A percentile compares a stretch with the other conserved stretches of the same genome.
Conservation (phyloP, 495 filamentous ascomycete species). For the Aspergillus steynii region DNA sequence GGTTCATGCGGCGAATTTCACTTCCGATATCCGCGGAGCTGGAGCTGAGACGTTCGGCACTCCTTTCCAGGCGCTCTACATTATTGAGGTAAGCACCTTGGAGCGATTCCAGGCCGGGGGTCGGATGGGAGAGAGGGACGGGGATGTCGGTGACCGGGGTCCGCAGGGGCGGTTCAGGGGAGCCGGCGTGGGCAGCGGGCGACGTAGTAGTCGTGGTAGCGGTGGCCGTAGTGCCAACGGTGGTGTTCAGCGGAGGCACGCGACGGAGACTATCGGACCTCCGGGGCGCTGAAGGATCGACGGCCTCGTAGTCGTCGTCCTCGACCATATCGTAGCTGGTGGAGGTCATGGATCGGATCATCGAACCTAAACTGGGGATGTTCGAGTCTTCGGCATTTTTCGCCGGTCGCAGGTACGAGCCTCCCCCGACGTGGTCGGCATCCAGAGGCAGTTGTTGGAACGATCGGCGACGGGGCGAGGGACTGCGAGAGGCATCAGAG, state of each 20-base stretch:
- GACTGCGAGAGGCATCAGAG: slow-evolving; percentile 34
- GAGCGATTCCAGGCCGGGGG: slow-evolving; percentile 70
- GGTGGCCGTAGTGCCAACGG: slow-evolving; percentile 24
- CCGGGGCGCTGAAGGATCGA: slow-evolving; percentile 31
- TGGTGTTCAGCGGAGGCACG: slow-evolving; percentile 37
- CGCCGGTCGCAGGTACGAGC: slow-evolving; percentile 26
- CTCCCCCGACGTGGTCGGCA: slow-evolving; percentile 28
- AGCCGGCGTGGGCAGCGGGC: slow-evolving; percentile 22
- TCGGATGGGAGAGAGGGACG: slow-evolving; percentile 69
- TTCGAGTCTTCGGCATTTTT: slow-evolving; percentile 26
- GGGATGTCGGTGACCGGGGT: slow-evolving; percentile 61
- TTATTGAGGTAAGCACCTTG: slow-evolving; percentile 75
- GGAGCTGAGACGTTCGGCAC: slow-evolving; percentile 77
- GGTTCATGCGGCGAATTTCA: slow-evolving; percentile 77
- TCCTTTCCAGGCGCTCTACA: slow-evolving; percentile 79
- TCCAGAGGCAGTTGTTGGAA: slow-evolving; percentile 32
- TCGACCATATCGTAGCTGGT: slow-evolving; percentile 48
- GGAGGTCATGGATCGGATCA: slow-evolving; percentile 45
- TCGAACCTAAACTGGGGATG: slow-evolving; percentile 33
- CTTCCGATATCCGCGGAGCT: slow-evolving; percentile 76
- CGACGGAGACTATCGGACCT: slow-evolving; percentile 28
- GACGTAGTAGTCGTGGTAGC: background rate
- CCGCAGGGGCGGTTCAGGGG: slow-evolving; percentile 53
- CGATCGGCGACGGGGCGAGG: slow-evolving; percentile 29
- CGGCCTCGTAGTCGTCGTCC: slow-evolving; percentile 45